These are phyloP conservation scores for Aureobasidium uvarum DNA, from an alignment of 2,329 filamentous ascomycete genomes.

Conservation along the genomic window DNA sequence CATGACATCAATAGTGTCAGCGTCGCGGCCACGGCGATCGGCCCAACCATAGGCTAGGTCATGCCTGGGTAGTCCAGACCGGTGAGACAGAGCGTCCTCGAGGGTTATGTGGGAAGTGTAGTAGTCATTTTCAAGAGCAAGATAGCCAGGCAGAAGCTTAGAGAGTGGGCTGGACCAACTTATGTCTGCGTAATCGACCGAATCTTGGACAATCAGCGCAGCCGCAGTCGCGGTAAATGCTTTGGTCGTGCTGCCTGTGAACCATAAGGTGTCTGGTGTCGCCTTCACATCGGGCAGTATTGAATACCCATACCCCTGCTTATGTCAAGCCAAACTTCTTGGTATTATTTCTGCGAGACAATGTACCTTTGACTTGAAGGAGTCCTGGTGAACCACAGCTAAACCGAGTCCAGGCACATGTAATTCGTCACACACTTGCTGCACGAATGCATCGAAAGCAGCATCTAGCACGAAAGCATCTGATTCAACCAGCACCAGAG, in stretches of 20 bases:
- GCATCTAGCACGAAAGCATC: background rate
- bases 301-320: background rate
- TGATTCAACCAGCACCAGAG: background rate
- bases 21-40: background rate
- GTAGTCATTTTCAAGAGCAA: conserved; percentile 38
- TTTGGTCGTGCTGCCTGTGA: conserved; percentile 34
- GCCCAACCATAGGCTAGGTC: conserved; percentile 33
- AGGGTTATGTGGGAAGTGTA: conserved; percentile 36
- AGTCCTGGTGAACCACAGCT: background rate
- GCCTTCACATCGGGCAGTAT: conserved; percentile 13
- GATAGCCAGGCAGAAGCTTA: conserved; percentile 36
- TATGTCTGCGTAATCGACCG: background rate
- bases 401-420: background rate
- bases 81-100: conserved; percentile 41
- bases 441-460: background rate
- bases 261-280: conserved; percentile 33
- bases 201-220: conserved; percentile 32
- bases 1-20: conserved; percentile 29
- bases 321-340: background rate
- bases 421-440: background rate
- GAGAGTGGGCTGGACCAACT: background rate
- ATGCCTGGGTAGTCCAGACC: conserved; percentile 39
- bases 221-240: conserved; percentile 33
- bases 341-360: background rate
- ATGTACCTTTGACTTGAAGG: background rate